phyloP scores from a whole-genome alignment of 2,329 filamentous ascomycete genomes.

The Teratosphaeria zuluensis region DNA sequence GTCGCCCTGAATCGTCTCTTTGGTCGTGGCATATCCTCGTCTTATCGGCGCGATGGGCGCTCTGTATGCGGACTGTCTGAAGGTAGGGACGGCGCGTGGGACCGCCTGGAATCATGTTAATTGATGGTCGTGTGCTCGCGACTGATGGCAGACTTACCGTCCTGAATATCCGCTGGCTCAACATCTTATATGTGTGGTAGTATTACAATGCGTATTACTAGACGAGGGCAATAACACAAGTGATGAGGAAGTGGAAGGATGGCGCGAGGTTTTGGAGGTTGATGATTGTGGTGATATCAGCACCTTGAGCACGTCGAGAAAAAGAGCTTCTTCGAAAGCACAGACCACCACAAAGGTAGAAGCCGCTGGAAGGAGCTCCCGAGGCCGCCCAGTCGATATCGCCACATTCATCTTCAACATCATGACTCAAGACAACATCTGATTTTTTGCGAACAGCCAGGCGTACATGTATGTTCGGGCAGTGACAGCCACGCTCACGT shows the following conservation, averaged over 20 bases:
- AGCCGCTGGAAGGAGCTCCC: too few species aligned
- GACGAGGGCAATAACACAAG: background rate
- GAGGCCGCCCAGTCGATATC: background rate
- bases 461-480: background rate
- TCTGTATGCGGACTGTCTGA: constrained; percentile 38
- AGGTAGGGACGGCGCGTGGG: constrained; percentile 26
- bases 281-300: background rate
- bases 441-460: background rate
- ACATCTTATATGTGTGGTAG: constrained; percentile 16
- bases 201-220: background rate
- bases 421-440: background rate
- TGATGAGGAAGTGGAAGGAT: background rate
- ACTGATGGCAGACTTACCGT: constrained; percentile 19
- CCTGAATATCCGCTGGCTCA: constrained; percentile 26
- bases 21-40: constrained; percentile 51
- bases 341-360: background rate
- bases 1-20: constrained; percentile 35
- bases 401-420: background rate
- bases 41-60: constrained; percentile 64
- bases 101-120: constrained; percentile 17
- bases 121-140: constrained; percentile 20
- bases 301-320: too few species aligned
- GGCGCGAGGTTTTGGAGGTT: constrained; percentile 1
- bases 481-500: too few species aligned
- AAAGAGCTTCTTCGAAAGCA: background rate